A percentile compares a stretch with the other conserved stretches of the same genome.
Evolutionary conservation across 331 rosid species (phyloP).

Genomic region (Spiraea crenata): DNA sequence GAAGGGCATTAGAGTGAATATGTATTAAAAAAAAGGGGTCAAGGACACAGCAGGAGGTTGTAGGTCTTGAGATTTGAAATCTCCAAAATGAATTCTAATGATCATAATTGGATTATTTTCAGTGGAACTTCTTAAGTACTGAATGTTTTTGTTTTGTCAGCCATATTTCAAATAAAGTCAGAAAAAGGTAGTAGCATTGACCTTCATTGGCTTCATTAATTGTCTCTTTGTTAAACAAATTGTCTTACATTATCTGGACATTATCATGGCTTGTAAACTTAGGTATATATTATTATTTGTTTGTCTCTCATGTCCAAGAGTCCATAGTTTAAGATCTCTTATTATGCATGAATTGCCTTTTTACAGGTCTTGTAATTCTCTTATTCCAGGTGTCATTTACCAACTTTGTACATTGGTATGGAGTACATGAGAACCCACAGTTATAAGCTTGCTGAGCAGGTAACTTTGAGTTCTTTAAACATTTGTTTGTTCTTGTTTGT

Average conservation of each 20-base stretch:
- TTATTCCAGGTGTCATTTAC: constrained; percentile 96
- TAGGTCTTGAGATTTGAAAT: not conserved
- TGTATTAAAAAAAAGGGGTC: not conserved
- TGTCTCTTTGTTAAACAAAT: not conserved
- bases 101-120: not conserved
- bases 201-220: not conserved
- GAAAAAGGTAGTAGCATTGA: not conserved
- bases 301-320: not conserved
- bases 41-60: not conserved
- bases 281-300: not conserved
- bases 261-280: not conserved
- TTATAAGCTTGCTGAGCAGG: constrained; percentile 98
- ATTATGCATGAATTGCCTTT: constrained; percentile 50
- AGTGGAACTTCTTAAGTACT: no score
- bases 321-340: constrained; percentile 31
- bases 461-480: constrained; percentile 18
- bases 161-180: not conserved
- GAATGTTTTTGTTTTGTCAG: not conserved
- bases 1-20: not conserved
- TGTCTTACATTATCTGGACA: not conserved
- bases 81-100: not conserved
- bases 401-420: constrained; percentile 97
- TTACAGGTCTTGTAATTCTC: constrained; percentile 66
- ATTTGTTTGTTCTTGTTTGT: constrained; percentile 3
- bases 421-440: constrained; percentile 99